Evolutionary conservation across 352 stramenopile species (phyloP).

Genomic region (Bremia lactucae): DNA sequence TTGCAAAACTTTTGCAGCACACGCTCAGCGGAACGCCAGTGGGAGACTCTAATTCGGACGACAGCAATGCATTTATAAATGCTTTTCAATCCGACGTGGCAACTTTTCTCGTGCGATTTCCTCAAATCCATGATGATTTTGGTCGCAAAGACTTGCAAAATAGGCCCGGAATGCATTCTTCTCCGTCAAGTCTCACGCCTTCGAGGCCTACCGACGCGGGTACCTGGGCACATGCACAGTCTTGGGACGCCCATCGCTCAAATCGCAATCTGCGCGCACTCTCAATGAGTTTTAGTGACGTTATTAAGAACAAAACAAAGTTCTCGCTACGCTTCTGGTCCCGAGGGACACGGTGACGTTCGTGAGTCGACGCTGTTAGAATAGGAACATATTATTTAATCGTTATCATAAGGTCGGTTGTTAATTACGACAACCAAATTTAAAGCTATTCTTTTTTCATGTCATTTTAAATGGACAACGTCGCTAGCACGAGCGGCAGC

Average conservation of each 20-base stretch:
- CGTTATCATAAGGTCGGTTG: no score
- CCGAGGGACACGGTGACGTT: constrained; percentile 7
- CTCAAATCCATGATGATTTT: constrained; percentile 33
- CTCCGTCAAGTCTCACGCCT: constrained; percentile 20
- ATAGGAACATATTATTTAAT: constrained; percentile 31
- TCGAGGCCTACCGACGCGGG: constrained; percentile 18
- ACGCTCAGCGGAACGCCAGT: constrained; percentile 52
- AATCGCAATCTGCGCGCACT: constrained; percentile 44
- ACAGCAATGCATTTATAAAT: constrained; percentile 54
- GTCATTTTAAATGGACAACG: no score
- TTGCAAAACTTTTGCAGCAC: constrained; percentile 75
- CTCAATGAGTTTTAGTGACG: constrained; percentile 42
- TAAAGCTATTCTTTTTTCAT: no score
- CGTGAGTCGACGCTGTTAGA: constrained; percentile 7
- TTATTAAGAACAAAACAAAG: constrained; percentile 50
- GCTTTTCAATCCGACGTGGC: constrained; percentile 53
- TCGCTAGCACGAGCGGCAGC: not conserved
- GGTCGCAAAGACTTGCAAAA: constrained; percentile 16
- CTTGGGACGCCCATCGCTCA: constrained; percentile 27
- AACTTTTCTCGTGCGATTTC: constrained; percentile 50
- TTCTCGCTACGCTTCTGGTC: constrained; percentile 68
- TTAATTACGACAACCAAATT: no score
- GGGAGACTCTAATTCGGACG: constrained; percentile 32
- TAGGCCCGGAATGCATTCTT: constrained; percentile 6
- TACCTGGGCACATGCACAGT: constrained; percentile 18